Evolutionary conservation across 371 early-diverging fungal genomes (phyloP).

Genomic region (Apophysomyces elegans): DNA sequence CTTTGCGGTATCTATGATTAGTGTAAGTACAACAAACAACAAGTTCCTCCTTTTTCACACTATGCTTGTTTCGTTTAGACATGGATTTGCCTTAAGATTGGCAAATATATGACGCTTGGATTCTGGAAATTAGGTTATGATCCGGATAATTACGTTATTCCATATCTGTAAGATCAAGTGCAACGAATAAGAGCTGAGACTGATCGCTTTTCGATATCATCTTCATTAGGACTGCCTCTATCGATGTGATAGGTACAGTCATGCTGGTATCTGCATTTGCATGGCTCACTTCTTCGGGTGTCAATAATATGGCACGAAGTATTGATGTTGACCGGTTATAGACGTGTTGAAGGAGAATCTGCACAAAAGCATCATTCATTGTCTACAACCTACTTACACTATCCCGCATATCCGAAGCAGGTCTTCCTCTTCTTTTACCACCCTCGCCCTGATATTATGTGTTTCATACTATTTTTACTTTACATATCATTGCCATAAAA

Average conservation of each 20-base stretch:
- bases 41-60: background rate
- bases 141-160: conserved; percentile 84
- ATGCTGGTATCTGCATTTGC: conserved; percentile 56
- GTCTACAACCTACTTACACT: background rate
- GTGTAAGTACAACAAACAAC: conserved; percentile 33
- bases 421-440: background rate
- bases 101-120: conserved; percentile 56
- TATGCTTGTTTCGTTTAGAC: conserved; percentile 30
- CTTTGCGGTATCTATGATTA: conserved; percentile 42
- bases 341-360: background rate
- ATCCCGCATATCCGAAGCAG: conserved; percentile 7
- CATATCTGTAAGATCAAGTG: conserved; percentile 63
- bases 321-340: background rate
- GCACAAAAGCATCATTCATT: background rate
- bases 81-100: conserved; percentile 51
- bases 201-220: conserved; percentile 1
- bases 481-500: background rate
- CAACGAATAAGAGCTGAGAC: conserved; percentile 24
- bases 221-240: conserved; percentile 54
- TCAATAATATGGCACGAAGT: conserved; percentile 11
- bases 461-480: background rate
- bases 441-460: background rate
- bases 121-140: conserved; percentile 79
- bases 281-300: conserved; percentile 26
- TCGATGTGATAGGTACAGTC: conserved; percentile 66